Evolutionary conservation across 129 eudicot genomes (phyloP).

Genomic region (Chrysanthemum seticuspe): DNA sequence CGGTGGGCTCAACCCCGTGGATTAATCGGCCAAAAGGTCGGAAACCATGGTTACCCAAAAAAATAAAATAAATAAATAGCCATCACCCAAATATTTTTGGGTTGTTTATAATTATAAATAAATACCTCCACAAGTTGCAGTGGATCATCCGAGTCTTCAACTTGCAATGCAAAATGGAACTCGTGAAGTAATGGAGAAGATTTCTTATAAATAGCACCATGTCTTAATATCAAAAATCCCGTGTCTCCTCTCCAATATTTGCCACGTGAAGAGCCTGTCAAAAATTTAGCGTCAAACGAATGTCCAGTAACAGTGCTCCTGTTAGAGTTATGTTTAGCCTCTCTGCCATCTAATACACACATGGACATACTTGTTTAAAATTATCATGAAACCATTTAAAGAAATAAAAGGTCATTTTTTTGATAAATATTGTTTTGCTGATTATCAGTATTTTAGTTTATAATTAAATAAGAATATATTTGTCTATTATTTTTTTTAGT

Average conservation of each 20-base stretch:
- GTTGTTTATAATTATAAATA: background rate
- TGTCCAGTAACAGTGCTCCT: background rate
- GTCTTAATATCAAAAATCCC: conserved; percentile 66
- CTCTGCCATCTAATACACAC: background rate
- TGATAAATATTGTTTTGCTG: too few relatives aligned
- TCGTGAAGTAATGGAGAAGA: conserved; percentile 79
- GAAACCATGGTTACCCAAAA: too few relatives aligned
- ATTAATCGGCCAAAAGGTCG: too few relatives aligned
- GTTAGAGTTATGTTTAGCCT: background rate
- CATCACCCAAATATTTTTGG: background rate
- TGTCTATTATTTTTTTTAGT: too few relatives aligned
- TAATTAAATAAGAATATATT: too few relatives aligned
- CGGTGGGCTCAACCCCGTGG: too few relatives aligned
- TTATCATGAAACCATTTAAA: too few relatives aligned
- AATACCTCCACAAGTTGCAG: conserved; percentile 69
- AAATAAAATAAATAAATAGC: background rate
- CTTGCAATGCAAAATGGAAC: conserved; percentile 62
- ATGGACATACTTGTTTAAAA: background rate
- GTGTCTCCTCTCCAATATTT: conserved; percentile 92
- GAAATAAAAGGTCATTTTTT: too few relatives aligned
- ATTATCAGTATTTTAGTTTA: too few relatives aligned
- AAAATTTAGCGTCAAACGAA: background rate
- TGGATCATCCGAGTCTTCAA: conserved; percentile 58
- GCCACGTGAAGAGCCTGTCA: conserved; percentile 78
- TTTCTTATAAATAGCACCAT: conserved; percentile 54